Percentiles rank a stretch among this genome's conserved stretches.
Evolutionary conservation across 495 filamentous ascomycete genomes (phyloP).

Genomic region (Aspergillus egyptiacus): DNA sequence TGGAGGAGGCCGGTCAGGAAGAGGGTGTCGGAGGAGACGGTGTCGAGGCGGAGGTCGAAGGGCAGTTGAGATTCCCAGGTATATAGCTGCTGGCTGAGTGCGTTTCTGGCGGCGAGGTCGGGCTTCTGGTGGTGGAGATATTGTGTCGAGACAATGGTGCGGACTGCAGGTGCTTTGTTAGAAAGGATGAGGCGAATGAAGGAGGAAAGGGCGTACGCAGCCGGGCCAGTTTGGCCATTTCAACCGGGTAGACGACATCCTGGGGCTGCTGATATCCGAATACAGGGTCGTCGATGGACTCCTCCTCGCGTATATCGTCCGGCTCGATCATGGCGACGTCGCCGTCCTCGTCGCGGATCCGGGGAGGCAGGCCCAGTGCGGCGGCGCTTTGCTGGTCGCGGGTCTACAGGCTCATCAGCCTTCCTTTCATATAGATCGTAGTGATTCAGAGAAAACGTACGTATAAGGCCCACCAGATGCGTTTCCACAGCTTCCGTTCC

Average conservation of each 20-base stretch:
- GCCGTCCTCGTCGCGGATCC: conserved; percentile 45
- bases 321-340: conserved; percentile 36
- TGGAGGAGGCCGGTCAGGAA: conserved; percentile 41
- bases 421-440: too few species aligned
- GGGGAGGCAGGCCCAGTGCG: conserved; percentile 32
- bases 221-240: conserved; percentile 37
- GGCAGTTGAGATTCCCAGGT: conserved; percentile 35
- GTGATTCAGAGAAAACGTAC: too few species aligned
- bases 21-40: conserved; percentile 22
- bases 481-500: conserved; percentile 35
- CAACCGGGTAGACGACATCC: conserved; percentile 36
- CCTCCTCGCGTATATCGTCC: conserved; percentile 32
- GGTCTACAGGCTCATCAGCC: conserved; percentile 18
- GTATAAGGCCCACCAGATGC: conserved; percentile 48
- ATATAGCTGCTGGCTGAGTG: conserved; percentile 27
- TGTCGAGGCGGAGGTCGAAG: conserved; percentile 27
- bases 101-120: conserved; percentile 23
- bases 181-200: neutral
- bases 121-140: conserved; percentile 33
- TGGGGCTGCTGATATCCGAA: conserved; percentile 27
- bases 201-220: conserved; percentile 22
- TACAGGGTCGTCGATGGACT: conserved; percentile 20
- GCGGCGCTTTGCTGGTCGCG: conserved; percentile 40
- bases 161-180: conserved; percentile 22
- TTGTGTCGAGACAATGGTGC: conserved; percentile 36